Percentiles rank a stretch among this genome's conserved stretches.
These are phyloP conservation scores for Lonicera japonica DNA, from an alignment of 129 eudicot genomes.

Conservation along the genomic window DNA sequence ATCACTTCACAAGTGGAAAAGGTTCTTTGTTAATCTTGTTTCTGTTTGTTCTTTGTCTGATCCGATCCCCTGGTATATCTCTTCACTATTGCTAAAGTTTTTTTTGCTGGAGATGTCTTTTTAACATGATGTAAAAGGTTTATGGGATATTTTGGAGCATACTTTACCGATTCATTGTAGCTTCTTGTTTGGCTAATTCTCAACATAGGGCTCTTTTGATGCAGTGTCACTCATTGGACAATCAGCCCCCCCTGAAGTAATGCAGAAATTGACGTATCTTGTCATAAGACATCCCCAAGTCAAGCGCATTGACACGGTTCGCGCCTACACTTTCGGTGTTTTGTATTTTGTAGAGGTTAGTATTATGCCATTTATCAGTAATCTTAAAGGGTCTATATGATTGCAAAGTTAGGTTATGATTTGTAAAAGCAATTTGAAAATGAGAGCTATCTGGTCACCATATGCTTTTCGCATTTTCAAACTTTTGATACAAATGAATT, in stretches of 20 bases:
- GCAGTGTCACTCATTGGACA: constrained; percentile 89
- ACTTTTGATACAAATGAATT: no score
- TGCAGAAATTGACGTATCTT: constrained; percentile 84
- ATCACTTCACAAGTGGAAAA: no score
- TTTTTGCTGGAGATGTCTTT: no score
- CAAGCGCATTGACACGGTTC: constrained; percentile 85
- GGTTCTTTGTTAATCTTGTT: neutral
- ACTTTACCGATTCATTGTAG: neutral
- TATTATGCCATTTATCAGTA: neutral
- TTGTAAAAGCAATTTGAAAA: neutral
- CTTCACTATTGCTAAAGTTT: no score
- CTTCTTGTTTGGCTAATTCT: neutral
- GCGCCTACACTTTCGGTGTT: constrained; percentile 89
- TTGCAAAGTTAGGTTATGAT: no score
- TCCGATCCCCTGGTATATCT: neutral
- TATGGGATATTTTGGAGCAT: neutral
- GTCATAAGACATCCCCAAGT: constrained; percentile 78
- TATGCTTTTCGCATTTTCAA: no score
- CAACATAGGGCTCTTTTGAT: constrained; percentile 2
- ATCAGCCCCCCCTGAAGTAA: constrained; percentile 84
- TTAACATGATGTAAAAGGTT: neutral
- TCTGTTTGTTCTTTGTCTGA: neutral
- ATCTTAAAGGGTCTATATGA: neutral
- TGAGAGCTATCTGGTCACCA: neutral
- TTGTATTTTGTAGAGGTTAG: constrained; percentile 81